These are phyloP conservation scores for Gossypium davidsonii DNA, from an alignment of 441 rosid species.

Conservation along the genomic window DNA sequence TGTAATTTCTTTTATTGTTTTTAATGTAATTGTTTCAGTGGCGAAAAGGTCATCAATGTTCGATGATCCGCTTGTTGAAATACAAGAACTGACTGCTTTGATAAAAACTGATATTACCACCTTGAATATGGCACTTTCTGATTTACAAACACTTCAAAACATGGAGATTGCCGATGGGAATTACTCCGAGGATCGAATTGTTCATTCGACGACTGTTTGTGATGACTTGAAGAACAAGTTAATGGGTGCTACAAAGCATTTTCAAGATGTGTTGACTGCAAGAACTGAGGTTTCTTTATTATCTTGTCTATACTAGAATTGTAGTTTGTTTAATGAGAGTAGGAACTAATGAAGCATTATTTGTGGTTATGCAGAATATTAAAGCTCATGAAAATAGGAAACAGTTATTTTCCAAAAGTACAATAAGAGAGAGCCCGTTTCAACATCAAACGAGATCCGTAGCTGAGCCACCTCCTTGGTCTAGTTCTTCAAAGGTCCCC, in stretches of 20 bases:
- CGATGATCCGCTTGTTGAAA: slow-evolving; percentile 72
- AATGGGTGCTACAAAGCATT: slow-evolving; percentile 72
- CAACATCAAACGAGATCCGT: slow-evolving; percentile 37
- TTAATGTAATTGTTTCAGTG: slow-evolving; percentile 32
- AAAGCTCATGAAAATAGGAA: slow-evolving; percentile 89
- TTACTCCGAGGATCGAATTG: slow-evolving; percentile 65
- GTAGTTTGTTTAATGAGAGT: slow-evolving; percentile 4
- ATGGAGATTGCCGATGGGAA: slow-evolving; percentile 70
- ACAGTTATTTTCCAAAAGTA: slow-evolving; percentile 70
- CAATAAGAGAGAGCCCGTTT: slow-evolving; percentile 48
- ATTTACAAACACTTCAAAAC: slow-evolving; percentile 75
- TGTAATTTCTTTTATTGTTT: not conserved
- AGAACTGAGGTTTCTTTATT: slow-evolving; percentile 61
- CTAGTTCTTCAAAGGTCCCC: slow-evolving; percentile 44
- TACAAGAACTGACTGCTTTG: slow-evolving; percentile 74
- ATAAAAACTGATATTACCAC: slow-evolving; percentile 75
- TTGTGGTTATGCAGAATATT: slow-evolving; percentile 47
- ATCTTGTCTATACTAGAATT: not conserved
- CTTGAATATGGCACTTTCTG: slow-evolving; percentile 66
- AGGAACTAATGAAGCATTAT: not conserved
- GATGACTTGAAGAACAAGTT: slow-evolving; percentile 81
- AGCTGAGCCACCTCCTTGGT: slow-evolving; percentile 89
- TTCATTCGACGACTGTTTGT: slow-evolving; percentile 69
- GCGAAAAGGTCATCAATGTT: slow-evolving; percentile 85
- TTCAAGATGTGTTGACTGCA: slow-evolving; percentile 69